Evolutionary conservation across 1,284 basidiomycete genomes (phyloP).

Genomic region (Retiboletus flavoniger): DNA sequence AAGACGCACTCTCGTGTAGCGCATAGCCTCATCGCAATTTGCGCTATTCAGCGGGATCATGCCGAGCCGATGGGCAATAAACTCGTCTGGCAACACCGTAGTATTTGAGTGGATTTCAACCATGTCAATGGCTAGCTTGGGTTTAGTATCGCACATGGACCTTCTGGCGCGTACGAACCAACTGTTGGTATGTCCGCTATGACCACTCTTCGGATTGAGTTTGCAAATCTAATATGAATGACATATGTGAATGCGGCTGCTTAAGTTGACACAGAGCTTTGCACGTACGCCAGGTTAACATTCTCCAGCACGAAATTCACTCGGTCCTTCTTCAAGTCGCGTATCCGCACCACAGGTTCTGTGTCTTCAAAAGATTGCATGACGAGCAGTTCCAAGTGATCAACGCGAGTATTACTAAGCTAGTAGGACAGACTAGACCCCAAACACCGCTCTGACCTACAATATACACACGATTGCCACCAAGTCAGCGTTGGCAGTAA

Average conservation of each 20-base stretch:
- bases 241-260: slow-evolving; percentile 13
- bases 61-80: slow-evolving; percentile 94
- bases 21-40: slow-evolving; percentile 82
- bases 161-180: slow-evolving; percentile 52
- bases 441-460: slow-evolving; percentile 16
- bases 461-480: neutral
- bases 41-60: slow-evolving; percentile 89
- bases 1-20: slow-evolving; percentile 69
- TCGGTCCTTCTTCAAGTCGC: slow-evolving; percentile 74
- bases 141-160: slow-evolving; percentile 3
- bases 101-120: slow-evolving; percentile 94
- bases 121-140: slow-evolving; percentile 83
- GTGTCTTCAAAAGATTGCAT: slow-evolving; percentile 44
- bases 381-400: slow-evolving; percentile 2
- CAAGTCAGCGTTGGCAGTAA: too few species aligned
- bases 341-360: slow-evolving; percentile 72
- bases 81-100: slow-evolving; percentile 94
- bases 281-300: slow-evolving; percentile 82
- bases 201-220: slow-evolving; percentile 85
- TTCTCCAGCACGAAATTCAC: slow-evolving; percentile 91
- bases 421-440: slow-evolving; percentile 17
- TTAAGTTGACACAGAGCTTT: slow-evolving; percentile 1
- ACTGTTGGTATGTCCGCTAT: slow-evolving; percentile 96
- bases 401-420: slow-evolving; percentile 4
- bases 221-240: slow-evolving; percentile 65